phyloP scores from a whole-genome alignment of 345 rosid species.

The Salix caprea region DNA sequence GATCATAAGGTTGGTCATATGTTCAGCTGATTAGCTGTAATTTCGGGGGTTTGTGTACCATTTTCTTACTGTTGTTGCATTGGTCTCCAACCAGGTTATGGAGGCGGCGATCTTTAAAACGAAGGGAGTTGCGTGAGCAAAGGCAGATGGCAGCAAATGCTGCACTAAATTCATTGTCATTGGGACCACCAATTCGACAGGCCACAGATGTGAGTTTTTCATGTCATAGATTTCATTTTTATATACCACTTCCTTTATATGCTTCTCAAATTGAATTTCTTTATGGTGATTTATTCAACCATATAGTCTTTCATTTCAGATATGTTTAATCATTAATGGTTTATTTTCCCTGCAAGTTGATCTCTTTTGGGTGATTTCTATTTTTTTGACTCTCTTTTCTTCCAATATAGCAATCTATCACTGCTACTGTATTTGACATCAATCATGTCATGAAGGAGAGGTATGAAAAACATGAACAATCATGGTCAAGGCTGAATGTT shows the following conservation, averaged over 20 bases:
- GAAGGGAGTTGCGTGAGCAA: conserved; percentile 52
- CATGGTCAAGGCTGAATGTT: conserved; percentile 84
- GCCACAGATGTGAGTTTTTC: conserved; percentile 53
- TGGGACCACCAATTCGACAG: conserved; percentile 66
- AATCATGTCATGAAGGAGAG: conserved; percentile 65
- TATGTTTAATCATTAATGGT: not conserved
- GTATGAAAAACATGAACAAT: conserved; percentile 50
- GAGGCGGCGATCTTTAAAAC: conserved; percentile 66
- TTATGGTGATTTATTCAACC: too few species aligned
- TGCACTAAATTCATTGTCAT: conserved; percentile 65
- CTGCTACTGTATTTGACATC: conserved; percentile 50
- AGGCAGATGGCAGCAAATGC: conserved; percentile 63
- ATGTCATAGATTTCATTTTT: not conserved
- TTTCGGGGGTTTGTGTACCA: not conserved
- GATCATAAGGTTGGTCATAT: conserved; percentile 63
- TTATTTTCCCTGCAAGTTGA: conserved; percentile 9
- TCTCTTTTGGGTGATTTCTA: not conserved
- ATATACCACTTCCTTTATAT: not conserved
- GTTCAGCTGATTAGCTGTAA: conserved; percentile 6
- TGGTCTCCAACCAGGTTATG: conserved; percentile 57
- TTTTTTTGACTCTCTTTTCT: conserved; percentile 11
- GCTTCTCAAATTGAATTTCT: not conserved
- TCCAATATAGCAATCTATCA: conserved; percentile 41
- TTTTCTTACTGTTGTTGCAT: not conserved
- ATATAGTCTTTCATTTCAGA: too few species aligned